Base-by-base conservation (phyloP, 1,284 basidiomycete species). In the Trametes versicolor region DNA sequence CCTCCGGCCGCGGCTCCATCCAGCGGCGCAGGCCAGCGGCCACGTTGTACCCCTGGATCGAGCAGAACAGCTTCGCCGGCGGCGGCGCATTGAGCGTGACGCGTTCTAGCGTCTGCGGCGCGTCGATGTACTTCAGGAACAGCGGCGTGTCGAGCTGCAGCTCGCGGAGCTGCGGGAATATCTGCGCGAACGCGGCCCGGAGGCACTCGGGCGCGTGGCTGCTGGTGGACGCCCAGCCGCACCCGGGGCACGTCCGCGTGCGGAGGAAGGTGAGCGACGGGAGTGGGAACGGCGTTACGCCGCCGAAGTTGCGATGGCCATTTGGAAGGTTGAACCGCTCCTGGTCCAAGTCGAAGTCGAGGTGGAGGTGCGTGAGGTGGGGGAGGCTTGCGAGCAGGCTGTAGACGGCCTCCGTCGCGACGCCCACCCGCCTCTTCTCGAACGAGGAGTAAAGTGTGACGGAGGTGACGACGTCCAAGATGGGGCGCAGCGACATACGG, bases 311-410 rank as follows among this genome's bases (percentile, higher is more conserved):
- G 19, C 19, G 3, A 3, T 2, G 10, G n/a, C 29, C 29, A 32
- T 32, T 8, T 8, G 29, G 29, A 3, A 32, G 29, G 29, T 3
- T 32, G 43, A 47, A 23, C 19, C 17, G 8, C 19, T 12, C 43
- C 2, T 23, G 13, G 43, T n/a, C 21, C n/a, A 19, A 4, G 21
- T 21, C 43, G 47, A 12, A 48, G 47, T 48, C 47, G 21, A 48
- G 47, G 47, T 48, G 47, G 23, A 48, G 47, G 47, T 48, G 47
- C 5, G 47, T 48, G 23, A 48, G 47, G 47, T 25, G 21, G 23
- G 47, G 47, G 15, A n/a, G 17, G 41, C 19, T 1, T n/a, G 15
- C 17, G 41, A 43, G 41, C 41, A 43, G 15, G 19, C 41, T 1
- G 3, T 19, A 17, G 15, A 17, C 41, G 15, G 3, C 37, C 37